Evolutionary conservation across 2,329 filamentous ascomycete species (phyloP), one percentile per base, ranked within the genome.

Genomic region (Diaporthe sp.): DNA sequence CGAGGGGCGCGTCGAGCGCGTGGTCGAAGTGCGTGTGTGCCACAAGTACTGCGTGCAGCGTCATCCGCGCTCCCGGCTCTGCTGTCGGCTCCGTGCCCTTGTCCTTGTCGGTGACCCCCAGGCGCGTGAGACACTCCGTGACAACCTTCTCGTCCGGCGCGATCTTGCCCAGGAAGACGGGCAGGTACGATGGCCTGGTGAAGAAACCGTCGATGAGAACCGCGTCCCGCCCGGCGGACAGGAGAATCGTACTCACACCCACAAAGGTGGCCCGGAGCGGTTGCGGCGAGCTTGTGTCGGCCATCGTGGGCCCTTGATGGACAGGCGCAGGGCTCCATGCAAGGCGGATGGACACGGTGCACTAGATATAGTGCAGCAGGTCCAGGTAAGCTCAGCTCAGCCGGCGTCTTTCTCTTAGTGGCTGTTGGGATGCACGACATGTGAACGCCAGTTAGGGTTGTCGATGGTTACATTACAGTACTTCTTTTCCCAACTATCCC

Each of bases 181-280:
- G 63, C 12, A 68, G 32, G 47, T 68, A 68, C 12, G 63, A 78
- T 1, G 79, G 78, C 32, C 61, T 44, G 4, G 76, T 76, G 73
- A 81, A 81, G 65, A 80, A 81, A 0, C 76, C 79, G 0, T 78
- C 75, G 4, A 78, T 39, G 22, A 81, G 47, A 2, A 74, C 70
- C 4, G 63, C 47, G n/a, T 53, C 63, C 35, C 17, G 32, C 17
- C 63, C 63, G 6, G 47, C 63, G 12, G 63, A 68, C 22, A 53
- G 17, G 47, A 68, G 63, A 4, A 68, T 53, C n/a, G 63, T 68
- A 47, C 63, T 53, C 15, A 68, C 63, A 1, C 63, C 63, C 15
- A 68, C 63, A 17, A 68, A 68, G 9, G 47, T 68, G n/a, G 63
- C 63, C 47, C 9, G 63, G 32, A 53, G 47, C 15, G n/a, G 63